phyloP scores from a whole-genome alignment of 2,329 filamentous ascomycete species.

The Sporothrix curviconia region DNA sequence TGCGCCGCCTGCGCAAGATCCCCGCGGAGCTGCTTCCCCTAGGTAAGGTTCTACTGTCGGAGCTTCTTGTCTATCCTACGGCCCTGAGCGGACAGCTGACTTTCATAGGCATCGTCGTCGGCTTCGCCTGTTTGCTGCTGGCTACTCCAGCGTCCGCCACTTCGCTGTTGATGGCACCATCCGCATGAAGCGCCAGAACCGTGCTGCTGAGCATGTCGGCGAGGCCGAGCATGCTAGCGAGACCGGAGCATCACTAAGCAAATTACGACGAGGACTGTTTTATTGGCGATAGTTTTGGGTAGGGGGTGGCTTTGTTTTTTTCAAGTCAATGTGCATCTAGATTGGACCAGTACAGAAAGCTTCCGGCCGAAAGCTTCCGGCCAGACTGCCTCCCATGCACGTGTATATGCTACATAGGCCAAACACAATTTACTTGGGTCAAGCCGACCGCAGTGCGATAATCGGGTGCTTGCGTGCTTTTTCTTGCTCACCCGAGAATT shows the following conservation, averaged over 20 bases:
- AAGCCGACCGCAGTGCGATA: not conserved
- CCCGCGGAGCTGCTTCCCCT: constrained; percentile 92
- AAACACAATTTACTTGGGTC: not conserved
- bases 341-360: not conserved
- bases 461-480: too few species aligned
- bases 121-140: constrained; percentile 74
- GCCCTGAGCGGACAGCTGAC: constrained; percentile 4
- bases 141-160: constrained; percentile 78
- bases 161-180: constrained; percentile 86
- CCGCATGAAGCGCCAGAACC: constrained; percentile 69
- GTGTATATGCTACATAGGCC: constrained; percentile 4
- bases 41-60: constrained; percentile 58
- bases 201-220: constrained; percentile 36
- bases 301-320: not conserved
- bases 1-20: constrained; percentile 82
- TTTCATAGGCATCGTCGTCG: constrained; percentile 71
- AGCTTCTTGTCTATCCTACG: too few species aligned
- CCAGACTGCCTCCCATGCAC: not conserved
- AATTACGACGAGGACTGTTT: not conserved
- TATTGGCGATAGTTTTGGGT: not conserved
- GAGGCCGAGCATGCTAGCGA: constrained; percentile 34
- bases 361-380: not conserved
- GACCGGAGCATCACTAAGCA: constrained; percentile 26
- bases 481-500: not conserved
- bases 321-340: not conserved